Evolutionary conservation across 2,329 filamentous ascomycete genomes (phyloP), one percentile per base, ranked within the genome.

Genomic region (Hawksworthiomyces lignivorus): DNA sequence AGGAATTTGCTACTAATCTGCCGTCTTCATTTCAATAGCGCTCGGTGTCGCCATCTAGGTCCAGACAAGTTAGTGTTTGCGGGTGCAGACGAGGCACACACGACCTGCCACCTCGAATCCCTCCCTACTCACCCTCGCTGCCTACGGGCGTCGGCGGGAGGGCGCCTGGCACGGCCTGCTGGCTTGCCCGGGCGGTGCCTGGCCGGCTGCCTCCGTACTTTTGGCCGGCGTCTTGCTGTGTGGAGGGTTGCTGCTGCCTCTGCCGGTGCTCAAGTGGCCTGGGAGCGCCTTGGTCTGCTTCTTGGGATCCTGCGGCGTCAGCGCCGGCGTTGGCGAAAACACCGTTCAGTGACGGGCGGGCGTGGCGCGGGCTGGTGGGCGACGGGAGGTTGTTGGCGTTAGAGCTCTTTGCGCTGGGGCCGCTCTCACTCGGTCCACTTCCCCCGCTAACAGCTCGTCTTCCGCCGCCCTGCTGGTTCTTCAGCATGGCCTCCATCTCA

Each of bases 401-500:
- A 33, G 34, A 26, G 10, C 34, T 27, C 11, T 29, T 29, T 8
- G 34, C 36, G n/a, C 31, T 5, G 30, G n/a, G 3, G 19, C 14
- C n/a, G 31, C 8, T 29, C 27, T 19, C 30, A 22, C 22, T 20
- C 5, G 4, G 19, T 14, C 19, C 29, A 24, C 10, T 22, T 19
- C 24, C 29, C 21, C 7, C 33, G 33, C n/a, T 30, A 6, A 6
- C 27, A 6, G 26, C 11, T 4, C 18, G 24, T 3, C 24, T 12
- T 30, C 32, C 20, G 21, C 26, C 21, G 32, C 28, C 27, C 22
- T 17, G n/a, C 32, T 36, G 39, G 30, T 21, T 17, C 67, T 69
- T 76, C 40, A 97, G 73, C 33, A 83, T 82, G 52, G 84, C 75
- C 64, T 96, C 89, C 64, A 92, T 87, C 56, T 88, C 87, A 53